phyloP scores from a whole-genome alignment of 2,329 filamentous ascomycete genomes.

The Trichoderma lentiforme region DNA sequence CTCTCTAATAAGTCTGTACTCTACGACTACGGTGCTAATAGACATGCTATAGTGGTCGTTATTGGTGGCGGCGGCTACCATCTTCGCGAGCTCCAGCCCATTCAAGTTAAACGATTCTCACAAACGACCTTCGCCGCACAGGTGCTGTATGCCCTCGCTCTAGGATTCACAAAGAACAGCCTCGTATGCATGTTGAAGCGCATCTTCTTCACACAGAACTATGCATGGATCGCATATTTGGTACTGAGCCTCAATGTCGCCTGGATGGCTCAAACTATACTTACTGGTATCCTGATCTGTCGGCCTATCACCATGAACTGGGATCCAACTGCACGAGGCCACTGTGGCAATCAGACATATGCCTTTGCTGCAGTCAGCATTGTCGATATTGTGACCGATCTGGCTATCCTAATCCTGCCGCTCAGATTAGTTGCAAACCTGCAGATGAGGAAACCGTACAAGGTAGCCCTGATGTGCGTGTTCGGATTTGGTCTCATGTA shows the following conservation, averaged over 20 bases:
- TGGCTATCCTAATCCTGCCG: constrained; percentile 21
- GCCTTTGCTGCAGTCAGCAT: constrained; percentile 22
- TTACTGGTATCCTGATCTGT: constrained; percentile 22
- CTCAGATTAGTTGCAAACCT: constrained; percentile 20
- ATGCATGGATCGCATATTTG: constrained; percentile 19
- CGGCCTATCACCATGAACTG: constrained; percentile 21
- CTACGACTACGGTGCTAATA: background rate
- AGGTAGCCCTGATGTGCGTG: constrained; percentile 21
- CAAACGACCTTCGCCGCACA: constrained; percentile 21
- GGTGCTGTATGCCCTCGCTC: constrained; percentile 22
- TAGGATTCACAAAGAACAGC: constrained; percentile 24
- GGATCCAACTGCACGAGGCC: constrained; percentile 16
- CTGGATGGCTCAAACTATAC: constrained; percentile 24
- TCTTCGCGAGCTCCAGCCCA: constrained; percentile 15
- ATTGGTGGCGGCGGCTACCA: constrained; percentile 23
- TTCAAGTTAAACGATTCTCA: constrained; percentile 16
- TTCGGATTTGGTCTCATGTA: constrained; percentile 22
- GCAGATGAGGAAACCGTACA: constrained; percentile 20
- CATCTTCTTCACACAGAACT: constrained; percentile 22
- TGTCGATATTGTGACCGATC: constrained; percentile 23
- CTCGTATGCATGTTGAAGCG: constrained; percentile 24
- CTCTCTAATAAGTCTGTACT: background rate
- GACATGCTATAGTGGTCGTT: constrained; percentile 19
- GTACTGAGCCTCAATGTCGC: constrained; percentile 19
- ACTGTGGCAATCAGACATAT: constrained; percentile 20